Conservation (phyloP, 2,329 filamentous ascomycete species). For the Alternaria angustiovoidea region DNA sequence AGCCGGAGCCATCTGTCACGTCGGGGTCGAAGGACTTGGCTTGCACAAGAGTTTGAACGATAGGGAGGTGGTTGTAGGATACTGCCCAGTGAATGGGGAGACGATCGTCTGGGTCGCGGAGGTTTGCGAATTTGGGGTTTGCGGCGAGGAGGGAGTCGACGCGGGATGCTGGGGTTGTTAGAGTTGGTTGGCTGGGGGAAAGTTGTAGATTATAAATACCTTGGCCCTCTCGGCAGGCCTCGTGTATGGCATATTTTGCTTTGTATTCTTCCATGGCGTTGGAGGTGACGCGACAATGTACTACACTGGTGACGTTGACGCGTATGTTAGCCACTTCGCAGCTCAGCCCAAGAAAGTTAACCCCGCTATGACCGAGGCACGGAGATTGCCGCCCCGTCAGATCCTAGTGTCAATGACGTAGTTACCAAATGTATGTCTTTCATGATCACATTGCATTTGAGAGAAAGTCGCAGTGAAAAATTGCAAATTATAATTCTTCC, state of each 20-base stretch:
- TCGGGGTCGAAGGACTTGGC: slow-evolving; percentile 82
- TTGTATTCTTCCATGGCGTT: slow-evolving; percentile 40
- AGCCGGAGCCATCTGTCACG: slow-evolving; percentile 79
- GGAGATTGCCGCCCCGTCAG: slow-evolving; percentile 3
- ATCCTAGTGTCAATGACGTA: slow-evolving; percentile 2
- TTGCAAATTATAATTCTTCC: not conserved
- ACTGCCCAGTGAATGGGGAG: slow-evolving; percentile 94
- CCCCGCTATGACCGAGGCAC: slow-evolving; percentile 13
- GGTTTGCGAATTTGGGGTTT: slow-evolving; percentile 78
- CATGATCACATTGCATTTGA: not conserved
- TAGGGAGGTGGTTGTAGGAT: slow-evolving; percentile 79
- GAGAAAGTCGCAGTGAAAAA: not conserved
- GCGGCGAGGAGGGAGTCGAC: slow-evolving; percentile 80
- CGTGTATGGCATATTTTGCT: slow-evolving; percentile 83
- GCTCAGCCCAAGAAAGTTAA: slow-evolving; percentile 2
- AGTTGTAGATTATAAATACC: slow-evolving; percentile 60
- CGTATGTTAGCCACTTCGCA: not conserved
- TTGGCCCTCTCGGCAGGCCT: slow-evolving; percentile 84
- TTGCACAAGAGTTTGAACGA: slow-evolving; percentile 76
- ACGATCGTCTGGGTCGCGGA: slow-evolving; percentile 84
- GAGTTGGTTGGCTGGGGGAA: slow-evolving; percentile 62
- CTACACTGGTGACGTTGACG: not conserved
- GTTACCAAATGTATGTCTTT: not conserved
- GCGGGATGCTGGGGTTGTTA: slow-evolving; percentile 67
- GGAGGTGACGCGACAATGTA: not conserved